Evolutionary conservation across 208 protist genomes (phyloP), one percentile per base, ranked within the genome.

Genomic region (Wallacemonas sp.): DNA sequence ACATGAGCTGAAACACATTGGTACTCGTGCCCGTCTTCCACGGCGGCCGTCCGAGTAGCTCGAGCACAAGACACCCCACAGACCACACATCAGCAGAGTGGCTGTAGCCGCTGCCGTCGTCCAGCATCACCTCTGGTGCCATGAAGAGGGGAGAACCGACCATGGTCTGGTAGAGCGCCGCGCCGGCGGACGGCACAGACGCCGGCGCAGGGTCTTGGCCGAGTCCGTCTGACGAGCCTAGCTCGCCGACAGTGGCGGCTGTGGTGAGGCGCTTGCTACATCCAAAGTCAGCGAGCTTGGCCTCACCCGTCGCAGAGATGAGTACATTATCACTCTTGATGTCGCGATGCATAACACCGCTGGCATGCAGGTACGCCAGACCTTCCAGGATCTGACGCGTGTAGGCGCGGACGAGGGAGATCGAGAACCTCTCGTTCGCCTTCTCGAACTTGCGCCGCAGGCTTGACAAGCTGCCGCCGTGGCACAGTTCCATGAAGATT

Each of bases 211-310:
- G 33, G 29, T n/a, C 58, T 54, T 29, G 12, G 15, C 30, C 30
- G 9, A 19, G 22, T 6, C 9, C 24, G 21, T 8, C 21, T 0
- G 45, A 17, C 22, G 22, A 4, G 50, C 50, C 50, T 6, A 37
- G 30, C 30, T 33, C 50, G 3, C 50, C 50, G 29, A 57, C 50
- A 3, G 50, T 57, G 29, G 50, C 50, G 3, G 50, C 21, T 19
- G 50, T 57, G 12, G 50, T 17, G 46, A 96, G 66, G 8, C 94
- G 86, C 61, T 95, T 97, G 66, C 89, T 95, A 39, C 90, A 95
- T 5, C 94, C 94, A 83, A 98, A 98, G 66, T 98, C 96, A 2
- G 95, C 91, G 17, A 98, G 80, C 77, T 98, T 98, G 3, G 95
- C 89, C 52, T 93, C 78, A 24, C 94, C 95, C 0, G 78, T 66